Base-by-base conservation (phyloP, 1,284 basidiomycete genomes). In the Marasmius sp. region DNA sequence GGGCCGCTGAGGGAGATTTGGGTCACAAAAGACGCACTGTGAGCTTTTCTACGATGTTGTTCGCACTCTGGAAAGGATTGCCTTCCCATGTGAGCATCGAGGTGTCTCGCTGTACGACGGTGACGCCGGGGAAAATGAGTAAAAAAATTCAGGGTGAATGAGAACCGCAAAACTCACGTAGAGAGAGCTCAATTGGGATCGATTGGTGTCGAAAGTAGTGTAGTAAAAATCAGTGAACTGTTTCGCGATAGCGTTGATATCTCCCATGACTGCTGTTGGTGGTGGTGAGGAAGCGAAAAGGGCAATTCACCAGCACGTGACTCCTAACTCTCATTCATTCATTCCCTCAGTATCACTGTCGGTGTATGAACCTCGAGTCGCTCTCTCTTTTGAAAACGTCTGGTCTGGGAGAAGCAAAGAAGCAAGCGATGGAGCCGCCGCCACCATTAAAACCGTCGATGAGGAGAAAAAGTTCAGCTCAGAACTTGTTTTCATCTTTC, bases 11-110 rank as follows among this genome's bases (percentile, higher is more conserved):
- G 36, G 53, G 36, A 59, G 33, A 52, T 47, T 20, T 48, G 14
- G 37, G 6, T 20, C 18, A 5, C n/a, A 22, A 34, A 38, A 34
- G n/a, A 75, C 81, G 65, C 72, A 95, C 94, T 59, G 78, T 80
- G 58, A 98, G 82, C 78, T 98, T 97, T 72, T 92, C 87, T n/a
- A 84, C 72, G 74, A 98, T 97, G 27, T 69, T 71, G 0, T 58
- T 39, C 0, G 72, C 77, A 34, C 96, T 94, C 63, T 85, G 79
- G 66, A 89, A 78, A 59, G 83, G 87, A 39, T 73, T 64, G 22
- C 86, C 85, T 79, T 99, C 96, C 78, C 88, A 99, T 10, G 91
- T 88, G 70, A 99, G 80, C 94, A 97, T 98, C 22, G 96, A 98
- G 58, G 74, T 64, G 36, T 83, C 79, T 66, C 95, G 87, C 97